A percentile compares a stretch with the other conserved stretches of the same genome.
phyloP scores from a whole-genome alignment of 441 rosid species.

The Breynia disticha region DNA sequence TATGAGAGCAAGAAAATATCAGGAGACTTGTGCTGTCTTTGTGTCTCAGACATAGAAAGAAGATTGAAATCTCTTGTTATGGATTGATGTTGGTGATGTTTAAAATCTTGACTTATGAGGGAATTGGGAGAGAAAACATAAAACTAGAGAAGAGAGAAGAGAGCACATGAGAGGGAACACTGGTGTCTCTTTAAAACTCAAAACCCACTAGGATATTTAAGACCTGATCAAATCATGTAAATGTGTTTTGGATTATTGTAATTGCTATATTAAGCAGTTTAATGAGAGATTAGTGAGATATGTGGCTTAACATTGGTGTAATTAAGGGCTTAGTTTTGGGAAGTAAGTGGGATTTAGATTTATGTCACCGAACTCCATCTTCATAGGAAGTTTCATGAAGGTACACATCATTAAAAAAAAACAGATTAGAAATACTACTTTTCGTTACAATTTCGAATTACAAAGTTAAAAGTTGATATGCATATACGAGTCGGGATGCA shows the following conservation, averaged over 20 bases:
- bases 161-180: constrained; percentile 33
- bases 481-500: too few species aligned
- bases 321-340: not conserved
- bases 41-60: constrained; percentile 24
- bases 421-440: not conserved
- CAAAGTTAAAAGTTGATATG: too few species aligned
- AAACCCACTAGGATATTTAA: constrained; percentile 1
- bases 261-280: constrained; percentile 4
- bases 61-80: constrained; percentile 12
- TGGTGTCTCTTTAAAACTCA: constrained; percentile 17
- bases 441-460: constrained; percentile 1
- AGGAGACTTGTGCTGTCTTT: constrained; percentile 34
- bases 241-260: constrained; percentile 2
- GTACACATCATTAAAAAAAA: not conserved
- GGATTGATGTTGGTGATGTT: constrained; percentile 7
- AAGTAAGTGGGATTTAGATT: not conserved
- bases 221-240: not conserved
- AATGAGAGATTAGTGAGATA: not conserved
- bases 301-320: constrained; percentile 1
- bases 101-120: not conserved
- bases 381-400: constrained; percentile 9
- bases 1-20: constrained; percentile 29
- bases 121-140: not conserved
- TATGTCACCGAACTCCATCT: constrained; percentile 5
- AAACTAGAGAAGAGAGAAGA: not conserved